These are phyloP conservation scores for Fistulifera solaris DNA, from an alignment of 108 stramenopile species.

Conservation along the genomic window DNA sequence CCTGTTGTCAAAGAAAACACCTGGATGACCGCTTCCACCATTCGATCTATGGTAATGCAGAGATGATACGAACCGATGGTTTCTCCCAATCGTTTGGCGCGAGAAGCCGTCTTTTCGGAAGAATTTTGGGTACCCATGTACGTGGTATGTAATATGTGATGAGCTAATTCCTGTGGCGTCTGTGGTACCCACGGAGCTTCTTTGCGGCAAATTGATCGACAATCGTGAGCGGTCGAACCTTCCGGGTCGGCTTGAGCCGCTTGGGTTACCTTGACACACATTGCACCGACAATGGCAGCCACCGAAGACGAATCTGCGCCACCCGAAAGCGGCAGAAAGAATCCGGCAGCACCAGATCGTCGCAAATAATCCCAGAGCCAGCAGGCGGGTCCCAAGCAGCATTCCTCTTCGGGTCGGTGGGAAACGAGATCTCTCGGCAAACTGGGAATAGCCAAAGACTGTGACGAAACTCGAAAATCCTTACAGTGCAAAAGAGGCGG, in stretches of 20 bases:
- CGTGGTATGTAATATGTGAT: slow-evolving; percentile 81
- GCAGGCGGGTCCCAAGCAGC: slow-evolving; percentile 95
- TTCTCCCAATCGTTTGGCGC: slow-evolving; percentile 78
- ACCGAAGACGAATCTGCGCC: slow-evolving; percentile 95
- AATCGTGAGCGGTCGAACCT: slow-evolving; percentile 49
- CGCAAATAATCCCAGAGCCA: slow-evolving; percentile 99
- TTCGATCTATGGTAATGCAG: slow-evolving; percentile 83
- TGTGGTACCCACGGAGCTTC: slow-evolving; percentile 60
- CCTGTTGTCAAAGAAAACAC: slow-evolving; percentile 79
- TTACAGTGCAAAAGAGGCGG: slow-evolving; percentile 2
- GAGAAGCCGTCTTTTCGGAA: slow-evolving; percentile 61
- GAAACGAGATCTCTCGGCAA: slow-evolving; percentile 18
- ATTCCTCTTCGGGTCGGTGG: slow-evolving; percentile 90
- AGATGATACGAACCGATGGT: slow-evolving; percentile 90
- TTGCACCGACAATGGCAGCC: slow-evolving; percentile 92
- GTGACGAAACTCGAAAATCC: neutral
- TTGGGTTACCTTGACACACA: slow-evolving; percentile 84
- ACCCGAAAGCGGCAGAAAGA: slow-evolving; percentile 92
- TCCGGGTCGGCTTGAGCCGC: slow-evolving; percentile 44
- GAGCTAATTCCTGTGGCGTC: slow-evolving; percentile 78
- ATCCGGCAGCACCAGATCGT: slow-evolving; percentile 87
- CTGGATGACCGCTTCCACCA: slow-evolving; percentile 77
- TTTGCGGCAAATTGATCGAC: slow-evolving; percentile 50
- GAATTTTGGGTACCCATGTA: slow-evolving; percentile 96
- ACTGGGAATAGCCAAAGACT: neutral